phyloP scores from a whole-genome alignment of 306 rosid species.

The Senna tora region DNA sequence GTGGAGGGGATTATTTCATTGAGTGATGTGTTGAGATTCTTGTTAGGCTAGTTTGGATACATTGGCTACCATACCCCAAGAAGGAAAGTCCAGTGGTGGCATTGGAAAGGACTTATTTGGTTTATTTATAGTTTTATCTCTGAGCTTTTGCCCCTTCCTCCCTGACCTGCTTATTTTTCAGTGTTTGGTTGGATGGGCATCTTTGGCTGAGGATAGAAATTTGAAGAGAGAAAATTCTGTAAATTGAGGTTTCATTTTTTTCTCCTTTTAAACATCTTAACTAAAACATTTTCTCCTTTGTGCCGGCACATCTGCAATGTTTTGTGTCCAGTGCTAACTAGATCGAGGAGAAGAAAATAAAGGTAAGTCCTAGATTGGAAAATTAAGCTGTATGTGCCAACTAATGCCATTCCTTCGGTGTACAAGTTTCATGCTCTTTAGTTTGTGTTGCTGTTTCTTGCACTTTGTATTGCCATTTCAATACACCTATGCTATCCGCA shows the following conservation, averaged over 20 bases:
- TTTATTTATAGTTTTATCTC: slow-evolving; percentile 39
- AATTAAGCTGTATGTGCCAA: slow-evolving; percentile 13
- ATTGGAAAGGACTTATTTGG: slow-evolving; percentile 35
- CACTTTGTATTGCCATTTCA: neutral
- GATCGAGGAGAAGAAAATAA: slow-evolving; percentile 37
- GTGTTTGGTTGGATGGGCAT: slow-evolving; percentile 37
- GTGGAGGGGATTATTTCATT: slow-evolving; percentile 84
- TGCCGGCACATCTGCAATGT: slow-evolving; percentile 55
- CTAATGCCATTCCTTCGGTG: slow-evolving; percentile 35
- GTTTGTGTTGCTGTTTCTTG: neutral
- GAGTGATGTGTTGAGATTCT: slow-evolving; percentile 79
- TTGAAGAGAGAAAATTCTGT: slow-evolving; percentile 54
- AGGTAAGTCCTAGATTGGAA: slow-evolving; percentile 27
- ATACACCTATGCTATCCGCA: no score
- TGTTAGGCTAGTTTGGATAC: slow-evolving; percentile 57
- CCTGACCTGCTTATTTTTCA: slow-evolving; percentile 39
- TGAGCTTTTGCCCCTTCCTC: slow-evolving; percentile 42
- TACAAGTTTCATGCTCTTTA: slow-evolving; percentile 12
- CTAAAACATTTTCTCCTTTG: slow-evolving; percentile 43
- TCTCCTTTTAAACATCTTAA: slow-evolving; percentile 36
- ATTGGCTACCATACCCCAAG: slow-evolving; percentile 26
- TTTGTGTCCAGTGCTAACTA: slow-evolving; percentile 52
- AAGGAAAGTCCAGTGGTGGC: slow-evolving; percentile 31
- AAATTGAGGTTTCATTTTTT: slow-evolving; percentile 55
- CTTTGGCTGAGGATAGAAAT: slow-evolving; percentile 50